Percentiles rank a stretch among this genome's conserved stretches.
Conservation (phyloP, 2,329 filamentous ascomycete genomes). For the Dactylellina parvicollis region DNA sequence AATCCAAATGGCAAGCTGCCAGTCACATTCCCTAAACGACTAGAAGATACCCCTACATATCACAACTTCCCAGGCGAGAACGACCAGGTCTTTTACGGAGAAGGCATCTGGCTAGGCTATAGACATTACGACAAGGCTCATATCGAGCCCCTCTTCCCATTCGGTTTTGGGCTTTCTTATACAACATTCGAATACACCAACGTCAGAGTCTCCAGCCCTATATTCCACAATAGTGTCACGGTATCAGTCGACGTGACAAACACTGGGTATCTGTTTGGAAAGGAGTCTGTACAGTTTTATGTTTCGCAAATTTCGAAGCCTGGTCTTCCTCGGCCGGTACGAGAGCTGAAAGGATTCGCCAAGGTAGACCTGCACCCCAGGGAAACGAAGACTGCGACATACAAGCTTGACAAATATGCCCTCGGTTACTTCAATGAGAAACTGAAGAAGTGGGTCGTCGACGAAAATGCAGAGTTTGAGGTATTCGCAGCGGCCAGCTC, state of each 20-base stretch:
- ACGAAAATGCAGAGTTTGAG: constrained; percentile 57
- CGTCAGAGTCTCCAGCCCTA: constrained; percentile 55
- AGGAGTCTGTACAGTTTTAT: constrained; percentile 59
- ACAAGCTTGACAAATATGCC: constrained; percentile 65
- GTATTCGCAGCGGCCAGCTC: constrained; percentile 57
- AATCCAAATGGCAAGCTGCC: constrained; percentile 81
- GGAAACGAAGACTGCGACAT: constrained; percentile 60
- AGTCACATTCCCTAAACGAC: constrained; percentile 73
- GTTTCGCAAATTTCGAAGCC: constrained; percentile 58
- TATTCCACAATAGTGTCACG: constrained; percentile 54
- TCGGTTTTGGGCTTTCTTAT: constrained; percentile 82
- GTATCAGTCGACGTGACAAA: constrained; percentile 58
- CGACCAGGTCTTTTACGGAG: constrained; percentile 77
- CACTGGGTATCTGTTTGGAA: constrained; percentile 56
- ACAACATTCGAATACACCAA: constrained; percentile 69
- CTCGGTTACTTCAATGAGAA: constrained; percentile 70
- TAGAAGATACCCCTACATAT: constrained; percentile 78
- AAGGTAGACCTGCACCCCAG: constrained; percentile 62
- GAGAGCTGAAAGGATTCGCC: constrained; percentile 64
- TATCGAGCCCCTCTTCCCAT: constrained; percentile 75
- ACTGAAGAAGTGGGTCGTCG: constrained; percentile 57
- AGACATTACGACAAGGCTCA: constrained; percentile 79
- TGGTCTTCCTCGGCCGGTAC: constrained; percentile 60
- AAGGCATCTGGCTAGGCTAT: constrained; percentile 84
- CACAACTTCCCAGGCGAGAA: constrained; percentile 75